A percentile compares a stretch with the other conserved stretches of the same genome.
Conservation (phyloP, 805 yeast species). For the Torulaspora indica region DNA sequence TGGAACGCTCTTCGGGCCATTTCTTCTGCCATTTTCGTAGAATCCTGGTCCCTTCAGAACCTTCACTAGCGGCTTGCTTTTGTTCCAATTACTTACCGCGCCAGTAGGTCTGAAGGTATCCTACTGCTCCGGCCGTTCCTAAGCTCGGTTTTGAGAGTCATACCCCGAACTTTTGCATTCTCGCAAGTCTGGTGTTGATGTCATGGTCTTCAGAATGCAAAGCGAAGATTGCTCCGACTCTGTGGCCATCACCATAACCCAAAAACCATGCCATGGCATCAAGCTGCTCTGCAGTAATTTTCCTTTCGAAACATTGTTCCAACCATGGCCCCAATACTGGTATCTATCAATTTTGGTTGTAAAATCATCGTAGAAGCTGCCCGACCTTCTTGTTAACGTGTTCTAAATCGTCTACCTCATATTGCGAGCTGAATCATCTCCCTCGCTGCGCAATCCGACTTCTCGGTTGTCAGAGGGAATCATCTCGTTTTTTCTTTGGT, state of each 20-base stretch:
- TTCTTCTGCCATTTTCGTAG: conserved; percentile 4
- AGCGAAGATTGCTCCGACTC: conserved; percentile 9
- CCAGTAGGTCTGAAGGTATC: conserved; percentile 2
- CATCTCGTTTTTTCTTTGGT: background rate
- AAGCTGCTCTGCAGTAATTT: conserved; percentile 2
- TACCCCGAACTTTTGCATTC: conserved; percentile 6
- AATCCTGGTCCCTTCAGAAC: conserved; percentile 7
- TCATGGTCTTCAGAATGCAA: conserved; percentile 10
- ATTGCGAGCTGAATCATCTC: background rate
- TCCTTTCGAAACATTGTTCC: conserved; percentile 1
- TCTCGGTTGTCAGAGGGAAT: background rate
- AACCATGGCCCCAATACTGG: conserved; percentile 10
- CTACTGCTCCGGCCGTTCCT: conserved; percentile 4
- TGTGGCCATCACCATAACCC: conserved; percentile 14
- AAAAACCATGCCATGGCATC: conserved; percentile 14
- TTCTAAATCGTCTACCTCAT: background rate
- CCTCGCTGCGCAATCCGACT: background rate
- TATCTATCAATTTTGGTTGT: conserved; percentile 4
- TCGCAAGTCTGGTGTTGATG: conserved; percentile 5
- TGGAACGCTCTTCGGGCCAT: conserved; percentile 5
- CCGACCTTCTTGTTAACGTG: conserved; percentile 3
- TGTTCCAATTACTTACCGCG: background rate
- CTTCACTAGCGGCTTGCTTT: conserved; percentile 3
- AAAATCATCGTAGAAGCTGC: conserved; percentile 4
- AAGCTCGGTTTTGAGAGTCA: conserved; percentile 2